Base-by-base conservation (phyloP, 176 grass and related monocot species). In the Pharus latifolius region DNA sequence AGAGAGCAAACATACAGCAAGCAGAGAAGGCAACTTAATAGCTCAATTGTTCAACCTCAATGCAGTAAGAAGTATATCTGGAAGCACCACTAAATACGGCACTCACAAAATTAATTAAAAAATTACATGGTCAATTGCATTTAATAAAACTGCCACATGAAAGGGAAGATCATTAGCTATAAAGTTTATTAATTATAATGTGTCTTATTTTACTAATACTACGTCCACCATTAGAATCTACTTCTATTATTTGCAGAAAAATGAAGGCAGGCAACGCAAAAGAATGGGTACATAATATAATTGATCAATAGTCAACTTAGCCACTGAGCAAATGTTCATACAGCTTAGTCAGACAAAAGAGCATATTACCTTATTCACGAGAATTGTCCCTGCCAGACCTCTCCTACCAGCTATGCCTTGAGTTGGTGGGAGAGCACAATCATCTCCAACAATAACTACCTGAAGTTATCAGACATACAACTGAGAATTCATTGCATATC, bases 361-460 rank as follows among this genome's bases (percentile, higher is more conserved):
- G 44, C 22, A 17, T 23, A n/a, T 42, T 60, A 92, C 89, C 77
- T 92, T 92, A 70, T 88, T 66, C 60, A 92, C 77, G 60, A 92
- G 84, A 75, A 92, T 69, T 26, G 89, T 92, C 13, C 89, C 89
- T 33, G 89, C 80, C 52, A 92, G 66, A 44, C 89, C 89, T 78
- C 89, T 92, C 80, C 81, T 74, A 50, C 89, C 89, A 78, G 52
- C 76, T 87, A 88, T 81, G 34, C 84, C 81, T 62, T 70, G 73
- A 27, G 55, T 65, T 70, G 67, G 81, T 78, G 81, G 69, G 42
- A 92, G 89, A 48, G 84, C 81, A 79, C 89, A 88, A 70, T 92
- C 89, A 78, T 88, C 89, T 75, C 88, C 89, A 64, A 92, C 84
- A 24, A 92, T 80, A 73, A 84, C 84, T 73, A 85, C 88, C 84